A percentile compares a stretch with the other conserved stretches of the same genome.
Conservation (phyloP, 208 protist species). For the Trypanosoma boissoni region DNA sequence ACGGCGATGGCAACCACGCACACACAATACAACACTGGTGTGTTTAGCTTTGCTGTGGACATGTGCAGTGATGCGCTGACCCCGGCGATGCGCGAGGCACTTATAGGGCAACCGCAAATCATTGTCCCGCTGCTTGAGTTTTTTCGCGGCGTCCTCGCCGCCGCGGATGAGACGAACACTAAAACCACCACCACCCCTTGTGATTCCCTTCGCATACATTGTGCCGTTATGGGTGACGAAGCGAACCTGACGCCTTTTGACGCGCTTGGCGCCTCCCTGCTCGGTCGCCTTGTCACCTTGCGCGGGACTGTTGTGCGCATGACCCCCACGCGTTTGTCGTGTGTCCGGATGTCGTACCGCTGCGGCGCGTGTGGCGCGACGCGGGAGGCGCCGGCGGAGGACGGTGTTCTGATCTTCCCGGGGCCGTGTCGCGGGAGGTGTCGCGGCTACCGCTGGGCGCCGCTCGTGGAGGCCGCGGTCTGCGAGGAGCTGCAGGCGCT, state of each 20-base stretch:
- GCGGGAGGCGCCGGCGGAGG: slow-evolving; percentile 44
- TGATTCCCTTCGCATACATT: slow-evolving; percentile 24
- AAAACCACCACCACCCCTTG: slow-evolving; percentile 9
- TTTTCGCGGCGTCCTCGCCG: slow-evolving; percentile 51
- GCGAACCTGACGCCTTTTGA: slow-evolving; percentile 48
- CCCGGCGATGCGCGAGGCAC: slow-evolving; percentile 39
- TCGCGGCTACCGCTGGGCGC: slow-evolving; percentile 68
- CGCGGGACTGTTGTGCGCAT: slow-evolving; percentile 77
- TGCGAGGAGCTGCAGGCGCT: slow-evolving; percentile 85
- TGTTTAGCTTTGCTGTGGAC: slow-evolving; percentile 25
- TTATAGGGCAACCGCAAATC: slow-evolving; percentile 54
- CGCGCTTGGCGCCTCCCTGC: slow-evolving; percentile 58
- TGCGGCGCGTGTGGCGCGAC: slow-evolving; percentile 66
- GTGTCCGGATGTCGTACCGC: slow-evolving; percentile 56
- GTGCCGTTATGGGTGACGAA: slow-evolving; percentile 33
- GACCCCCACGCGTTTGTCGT: slow-evolving; percentile 65
- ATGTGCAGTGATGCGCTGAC: slow-evolving; percentile 25
- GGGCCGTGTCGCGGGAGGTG: slow-evolving; percentile 59
- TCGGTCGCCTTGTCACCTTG: slow-evolving; percentile 70
- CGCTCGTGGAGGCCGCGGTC: slow-evolving; percentile 44
- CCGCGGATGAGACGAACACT: slow-evolving; percentile 9
- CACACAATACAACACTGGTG: too few relatives aligned
- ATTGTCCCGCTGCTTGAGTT: slow-evolving; percentile 72
- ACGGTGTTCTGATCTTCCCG: slow-evolving; percentile 73
- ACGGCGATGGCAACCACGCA: not conserved